Evolutionary conservation across 352 stramenopile genomes (phyloP), one percentile per base, ranked within the genome.

Genomic region (Peronosclerospora sorghi): DNA sequence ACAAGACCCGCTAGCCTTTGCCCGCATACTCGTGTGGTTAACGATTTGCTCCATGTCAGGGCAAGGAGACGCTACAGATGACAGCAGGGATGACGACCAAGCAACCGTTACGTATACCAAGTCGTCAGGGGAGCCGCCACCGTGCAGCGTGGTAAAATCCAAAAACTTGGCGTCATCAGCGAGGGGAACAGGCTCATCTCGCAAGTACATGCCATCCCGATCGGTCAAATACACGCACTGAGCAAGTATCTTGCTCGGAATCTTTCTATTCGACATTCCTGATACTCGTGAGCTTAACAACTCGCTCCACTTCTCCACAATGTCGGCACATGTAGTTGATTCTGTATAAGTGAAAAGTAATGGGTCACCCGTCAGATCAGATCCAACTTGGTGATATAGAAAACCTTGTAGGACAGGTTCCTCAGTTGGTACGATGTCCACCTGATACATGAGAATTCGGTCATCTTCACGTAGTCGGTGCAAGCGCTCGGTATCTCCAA

Each of bases 361-460:
- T 29, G 77, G 77, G 23, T 87, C 75, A 5, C 77, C 74, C 6
- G 52, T 63, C 39, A 86, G 42, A 36, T 41, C 45, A 9, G 59
- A 67, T 29, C 73, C 68, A 4, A 72, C 44, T 46, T 67, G 67
- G 34, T 87, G 72, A 55, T 90, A 90, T 4, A 86, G 56, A 35
- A 90, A 90, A 8, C 71, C 74, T 26, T 79, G 79, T 8, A 65
- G 55, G 32, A 62, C 49, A 15, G 35, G 26, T 20, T 66, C 53
- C 8, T 57, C 37, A 17, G 45, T 46, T 32, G 48, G 29, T 27
- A 51, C 49, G 32, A 53, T 32, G 20, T 72, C 63, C 17, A 87
- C 56, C 41, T 85, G 55, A 46, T 85, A 89, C 53, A 81, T 64
- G 18, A 89, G 48, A 32, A 87, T 78, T 0, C 74, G 72, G 41